Percentiles rank a stretch among this genome's conserved stretches.
phyloP scores from a whole-genome alignment of 129 eudicot genomes.

The Ambrosia artemisiifolia region DNA sequence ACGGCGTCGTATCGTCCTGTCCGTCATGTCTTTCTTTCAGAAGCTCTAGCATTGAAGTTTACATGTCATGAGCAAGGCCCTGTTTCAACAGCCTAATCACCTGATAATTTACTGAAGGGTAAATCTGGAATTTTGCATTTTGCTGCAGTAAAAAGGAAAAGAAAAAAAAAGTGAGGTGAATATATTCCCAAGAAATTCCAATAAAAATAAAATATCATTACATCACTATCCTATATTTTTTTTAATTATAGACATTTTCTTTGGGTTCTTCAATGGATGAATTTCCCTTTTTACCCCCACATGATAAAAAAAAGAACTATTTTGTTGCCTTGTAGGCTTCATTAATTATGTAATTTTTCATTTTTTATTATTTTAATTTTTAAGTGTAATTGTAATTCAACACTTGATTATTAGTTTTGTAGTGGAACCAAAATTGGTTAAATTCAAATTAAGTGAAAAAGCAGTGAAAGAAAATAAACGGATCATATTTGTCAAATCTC shows the following conservation, averaged over 20 bases:
- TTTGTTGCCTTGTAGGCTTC: neutral
- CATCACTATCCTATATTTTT: neutral
- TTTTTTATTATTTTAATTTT: neutral
- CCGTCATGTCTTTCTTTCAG: slow-evolving; percentile 58
- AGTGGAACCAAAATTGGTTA: neutral
- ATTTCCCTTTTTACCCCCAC: slow-evolving; percentile 10
- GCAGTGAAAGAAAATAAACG: too few species aligned
- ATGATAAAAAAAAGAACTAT: neutral
- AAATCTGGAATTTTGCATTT: neutral
- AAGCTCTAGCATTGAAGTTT: slow-evolving; percentile 61
- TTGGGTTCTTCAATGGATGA: neutral
- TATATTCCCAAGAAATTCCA: neutral
- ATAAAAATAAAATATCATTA: neutral
- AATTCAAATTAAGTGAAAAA: too few species aligned
- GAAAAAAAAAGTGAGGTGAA: neutral
- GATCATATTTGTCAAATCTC: too few species aligned
- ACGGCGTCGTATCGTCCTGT: slow-evolving; percentile 53
- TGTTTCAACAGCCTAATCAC: slow-evolving; percentile 1
- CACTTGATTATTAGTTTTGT: neutral
- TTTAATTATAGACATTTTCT: neutral
- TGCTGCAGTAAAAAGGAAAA: slow-evolving; percentile 1
- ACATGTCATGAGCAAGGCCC: slow-evolving; percentile 34
- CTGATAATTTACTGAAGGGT: slow-evolving; percentile 7
- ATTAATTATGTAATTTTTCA: slow-evolving; percentile 12
- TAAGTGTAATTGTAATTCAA: neutral